Conservation (phyloP, 108 stramenopile genomes). For the Fragilariopsis cylindrus region DNA sequence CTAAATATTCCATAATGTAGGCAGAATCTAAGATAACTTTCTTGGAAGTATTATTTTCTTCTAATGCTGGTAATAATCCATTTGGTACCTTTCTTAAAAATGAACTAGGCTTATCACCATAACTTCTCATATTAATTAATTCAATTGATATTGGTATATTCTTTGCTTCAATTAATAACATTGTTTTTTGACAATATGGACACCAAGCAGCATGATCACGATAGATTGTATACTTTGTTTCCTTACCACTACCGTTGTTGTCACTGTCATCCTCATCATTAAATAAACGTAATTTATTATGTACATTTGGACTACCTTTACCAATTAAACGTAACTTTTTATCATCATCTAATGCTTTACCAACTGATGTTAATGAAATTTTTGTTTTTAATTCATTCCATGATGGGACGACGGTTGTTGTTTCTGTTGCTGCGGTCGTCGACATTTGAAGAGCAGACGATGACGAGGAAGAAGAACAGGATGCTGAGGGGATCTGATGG, state of each 20-base stretch:
- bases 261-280: constrained; percentile 18
- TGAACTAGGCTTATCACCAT: constrained; percentile 88
- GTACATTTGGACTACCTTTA: constrained; percentile 64
- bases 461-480: too few relatives aligned
- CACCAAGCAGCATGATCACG: constrained; percentile 75
- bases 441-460: too few relatives aligned
- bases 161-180: constrained; percentile 93
- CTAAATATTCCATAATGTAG: constrained; percentile 88
- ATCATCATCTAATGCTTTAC: constrained; percentile 66
- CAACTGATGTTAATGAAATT: constrained; percentile 47
- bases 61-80: constrained; percentile 88
- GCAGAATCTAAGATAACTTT: constrained; percentile 82
- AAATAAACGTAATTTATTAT: constrained; percentile 75
- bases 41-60: constrained; percentile 47
- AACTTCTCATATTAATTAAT: constrained; percentile 90
- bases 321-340: constrained; percentile 51
- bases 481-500: too few relatives aligned
- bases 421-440: too few relatives aligned
- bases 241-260: constrained; percentile 8
- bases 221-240: constrained; percentile 65
- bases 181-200: constrained; percentile 55
- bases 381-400: constrained; percentile 41
- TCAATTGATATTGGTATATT: constrained; percentile 85
- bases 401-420: constrained; percentile 9
- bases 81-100: constrained; percentile 86